Evolutionary conservation across 2,329 filamentous ascomycete species (phyloP), one percentile per base, ranked within the genome.

Genomic region (Xylariales sp.): DNA sequence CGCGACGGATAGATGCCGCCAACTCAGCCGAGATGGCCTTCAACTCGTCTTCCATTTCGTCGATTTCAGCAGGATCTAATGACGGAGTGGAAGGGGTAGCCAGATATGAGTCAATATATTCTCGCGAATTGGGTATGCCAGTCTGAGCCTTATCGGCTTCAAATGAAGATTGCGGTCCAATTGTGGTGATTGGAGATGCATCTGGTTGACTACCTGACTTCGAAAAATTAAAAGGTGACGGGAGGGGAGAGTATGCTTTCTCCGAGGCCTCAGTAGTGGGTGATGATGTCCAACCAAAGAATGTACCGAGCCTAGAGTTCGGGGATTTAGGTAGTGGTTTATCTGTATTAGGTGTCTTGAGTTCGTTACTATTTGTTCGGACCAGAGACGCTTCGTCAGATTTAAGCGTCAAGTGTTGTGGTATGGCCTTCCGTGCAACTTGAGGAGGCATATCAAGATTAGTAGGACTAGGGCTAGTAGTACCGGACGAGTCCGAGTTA

Each of bases 31-130:
- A 97, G 81, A 99, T 95, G 80, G 95, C 92, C 75, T 93, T 93
- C 73, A 99, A 81, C 84, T 99, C 96, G 78, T 94, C 92, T 83
- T 99, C 96, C 84, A 99, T 90, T 78, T 97, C 93, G 78, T 93
- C 89, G 75, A 97, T 87, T 79, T 94, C 81, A 70, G 73, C 85
- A 72, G 85, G 73, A 53, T 83, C 79, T 59, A 78, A 68, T 63
- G 80, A 76, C 71, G 75, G 76, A 65, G 78, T 76, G 62, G 83
- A 79, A 70, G 86, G 83, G 75, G 83, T 86, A 69, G 83, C 83
- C 69, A 87, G 75, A 72, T 86, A 85, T 64, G 83, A 80, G 80
- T 88, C 85, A 73, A 80, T 80, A 74, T 86, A 87, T 62, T 81
- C 82, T 65, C 85, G 79, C 16, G 83, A 80, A 74, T 81, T 83